phyloP scores from a whole-genome alignment of 202 grass and related monocot genomes.

The Alloteropsis angusta region DNA sequence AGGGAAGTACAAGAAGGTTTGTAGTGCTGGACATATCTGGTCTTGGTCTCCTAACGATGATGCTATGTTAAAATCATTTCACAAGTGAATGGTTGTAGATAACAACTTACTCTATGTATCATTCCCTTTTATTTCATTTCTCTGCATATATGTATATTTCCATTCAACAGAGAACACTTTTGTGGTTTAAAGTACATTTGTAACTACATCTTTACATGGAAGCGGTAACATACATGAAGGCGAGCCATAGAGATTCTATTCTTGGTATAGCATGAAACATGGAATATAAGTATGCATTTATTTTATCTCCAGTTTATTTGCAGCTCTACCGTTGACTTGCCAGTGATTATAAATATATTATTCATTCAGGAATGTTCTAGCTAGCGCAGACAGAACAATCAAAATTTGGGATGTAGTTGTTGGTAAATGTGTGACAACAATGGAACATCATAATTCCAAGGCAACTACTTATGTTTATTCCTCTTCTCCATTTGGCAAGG shows the following conservation, averaged over 20 bases:
- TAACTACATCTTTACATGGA: conserved; percentile 16
- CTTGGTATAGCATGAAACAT: conserved; percentile 82
- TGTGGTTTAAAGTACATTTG: neutral
- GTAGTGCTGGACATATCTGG: neutral
- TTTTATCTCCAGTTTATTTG: neutral
- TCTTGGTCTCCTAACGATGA: neutral
- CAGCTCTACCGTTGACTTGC: neutral
- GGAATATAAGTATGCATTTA: conserved; percentile 55
- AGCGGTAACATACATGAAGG: conserved; percentile 53
- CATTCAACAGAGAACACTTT: no score
- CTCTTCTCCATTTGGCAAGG: no score
- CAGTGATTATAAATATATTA: no score
- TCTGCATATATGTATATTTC: no score
- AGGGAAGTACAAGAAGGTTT: conserved; percentile 55
- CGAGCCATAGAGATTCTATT: conserved; percentile 65
- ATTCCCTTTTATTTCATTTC: no score
- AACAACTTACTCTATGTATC: no score
- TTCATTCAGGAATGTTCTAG: conserved; percentile 61
- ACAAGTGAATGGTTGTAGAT: no score
- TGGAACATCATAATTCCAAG: conserved; percentile 70
- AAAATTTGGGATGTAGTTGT: conserved; percentile 73
- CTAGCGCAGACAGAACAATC: conserved; percentile 66
- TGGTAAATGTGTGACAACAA: conserved; percentile 56
- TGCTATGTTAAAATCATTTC: neutral
- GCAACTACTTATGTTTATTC: conserved; percentile 16